A percentile compares a stretch with the other conserved stretches of the same genome.
Evolutionary conservation across 371 early-diverging fungal species (phyloP).

Genomic region (Apophysomyces sp.): DNA sequence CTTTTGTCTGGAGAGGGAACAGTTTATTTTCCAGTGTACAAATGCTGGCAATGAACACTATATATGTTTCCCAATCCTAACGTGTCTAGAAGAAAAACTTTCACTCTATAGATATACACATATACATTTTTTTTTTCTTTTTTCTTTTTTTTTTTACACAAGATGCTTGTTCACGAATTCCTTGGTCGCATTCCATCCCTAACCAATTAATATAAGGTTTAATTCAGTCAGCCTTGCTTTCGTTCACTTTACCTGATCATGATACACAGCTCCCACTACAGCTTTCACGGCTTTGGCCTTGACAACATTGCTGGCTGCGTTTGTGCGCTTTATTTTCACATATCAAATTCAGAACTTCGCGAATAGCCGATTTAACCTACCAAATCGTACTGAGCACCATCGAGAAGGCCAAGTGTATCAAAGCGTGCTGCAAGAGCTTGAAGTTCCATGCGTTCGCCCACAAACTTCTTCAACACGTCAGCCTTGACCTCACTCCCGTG

Average conservation of each 20-base stretch:
- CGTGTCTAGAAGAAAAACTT: neutral
- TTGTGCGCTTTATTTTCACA: neutral
- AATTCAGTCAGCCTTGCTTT: neutral
- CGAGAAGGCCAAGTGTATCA: slow-evolving; percentile 30
- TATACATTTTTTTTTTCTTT: neutral
- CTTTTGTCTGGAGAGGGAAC: too few species aligned
- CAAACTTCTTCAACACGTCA: slow-evolving; percentile 10
- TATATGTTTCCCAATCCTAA: neutral
- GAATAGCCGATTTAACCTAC: slow-evolving; percentile 17
- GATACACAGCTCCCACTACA: slow-evolving; percentile 52
- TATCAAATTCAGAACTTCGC: neutral
- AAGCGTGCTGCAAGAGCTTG: slow-evolving; percentile 22
- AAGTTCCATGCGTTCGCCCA: slow-evolving; percentile 3
- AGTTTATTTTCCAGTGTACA: neutral
- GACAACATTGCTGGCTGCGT: slow-evolving; percentile 11
- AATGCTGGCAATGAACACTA: too few species aligned
- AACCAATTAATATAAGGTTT: neutral
- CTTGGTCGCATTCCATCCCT: slow-evolving; percentile 18
- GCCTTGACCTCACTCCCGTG: slow-evolving; percentile 9
- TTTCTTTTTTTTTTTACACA: neutral
- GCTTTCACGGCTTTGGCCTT: slow-evolving; percentile 46
- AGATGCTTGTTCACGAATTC: slow-evolving; percentile 25
- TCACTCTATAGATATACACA: neutral
- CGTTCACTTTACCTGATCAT: slow-evolving; percentile 34
- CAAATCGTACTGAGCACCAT: slow-evolving; percentile 32